Base-by-base conservation (phyloP, 495 filamentous ascomycete genomes). In the Penicillium waksmanii region DNA sequence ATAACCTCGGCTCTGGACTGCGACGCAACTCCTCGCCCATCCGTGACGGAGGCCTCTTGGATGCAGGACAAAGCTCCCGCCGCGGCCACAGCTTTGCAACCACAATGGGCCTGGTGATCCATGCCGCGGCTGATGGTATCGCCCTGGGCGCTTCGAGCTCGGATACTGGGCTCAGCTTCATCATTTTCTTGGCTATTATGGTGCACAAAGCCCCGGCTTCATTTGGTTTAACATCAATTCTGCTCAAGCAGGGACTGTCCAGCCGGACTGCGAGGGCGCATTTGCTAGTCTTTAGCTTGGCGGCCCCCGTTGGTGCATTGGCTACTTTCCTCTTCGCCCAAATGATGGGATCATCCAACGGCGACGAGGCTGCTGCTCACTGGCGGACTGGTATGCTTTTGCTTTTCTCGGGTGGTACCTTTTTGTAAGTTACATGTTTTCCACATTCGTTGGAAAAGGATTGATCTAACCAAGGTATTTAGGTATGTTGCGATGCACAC, bases 401-500 rank as follows among this genome's bases (percentile, higher is more conserved):
- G 12, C 74, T 98, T 23, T 98, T 98, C 69, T 96, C 91, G 13
- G 95, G 87, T 2, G 95, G 95, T 15, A 98, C 95, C 3, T 98
- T 98, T 71, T 77, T 98, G 92, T 97, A 75, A 83, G 90, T 82
- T 10, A 18, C 12, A 9, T 35, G 19, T 18, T 43, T 53, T 4
- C 11, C 25, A 8, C 15, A n/a, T 34, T 51, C 21, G 2, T 31
- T 46, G 54, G 27, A 5, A 0, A 9, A 25, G 11, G 25, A 56
- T 27, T 43, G 7, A 44, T 13, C 60, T 71, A 58, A 74, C 52
- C 11, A 40, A 3, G 42, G 10, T 19, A 11, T 40, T 19, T 55
- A 96, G 93, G 69, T 98, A 98, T 68, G 95, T 98, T 27, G 96
- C 95, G 2, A 96, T 97, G 94, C 95, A 98, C 69, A 92, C 93